These are phyloP conservation scores for Didymella arachidicola DNA, from an alignment of 2,329 filamentous ascomycete genomes.

Conservation along the genomic window DNA sequence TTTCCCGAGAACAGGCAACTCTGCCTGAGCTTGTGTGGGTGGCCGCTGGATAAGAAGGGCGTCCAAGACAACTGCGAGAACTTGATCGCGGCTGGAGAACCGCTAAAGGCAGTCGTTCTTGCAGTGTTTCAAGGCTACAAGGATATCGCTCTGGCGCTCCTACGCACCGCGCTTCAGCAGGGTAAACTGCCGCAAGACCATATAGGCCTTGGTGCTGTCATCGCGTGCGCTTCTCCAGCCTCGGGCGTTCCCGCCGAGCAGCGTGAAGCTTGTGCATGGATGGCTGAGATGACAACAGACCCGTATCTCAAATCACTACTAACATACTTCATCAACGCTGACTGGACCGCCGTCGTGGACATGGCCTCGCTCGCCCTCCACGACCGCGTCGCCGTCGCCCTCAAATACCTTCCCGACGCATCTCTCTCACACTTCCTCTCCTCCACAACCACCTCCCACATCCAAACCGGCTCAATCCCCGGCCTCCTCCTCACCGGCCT, in stretches of 20 bases:
- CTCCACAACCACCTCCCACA: slow-evolving; percentile 65
- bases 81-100: slow-evolving; percentile 62
- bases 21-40: slow-evolving; percentile 77
- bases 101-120: slow-evolving; percentile 79
- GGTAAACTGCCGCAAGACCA: slow-evolving; percentile 65
- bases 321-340: slow-evolving; percentile 76
- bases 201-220: slow-evolving; percentile 57
- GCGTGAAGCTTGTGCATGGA: slow-evolving; percentile 67
- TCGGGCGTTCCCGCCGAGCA: slow-evolving; percentile 62
- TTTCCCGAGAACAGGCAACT: slow-evolving; percentile 76
- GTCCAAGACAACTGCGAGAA: slow-evolving; percentile 59
- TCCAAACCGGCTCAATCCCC: slow-evolving; percentile 74
- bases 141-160: slow-evolving; percentile 71
- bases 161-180: slow-evolving; percentile 72
- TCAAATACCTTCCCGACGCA: slow-evolving; percentile 71
- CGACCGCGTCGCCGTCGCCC: slow-evolving; percentile 76
- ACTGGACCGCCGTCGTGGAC: slow-evolving; percentile 77
- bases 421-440: slow-evolving; percentile 55
- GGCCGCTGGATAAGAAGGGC: slow-evolving; percentile 66
- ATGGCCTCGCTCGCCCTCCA: slow-evolving; percentile 76
- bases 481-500: slow-evolving; percentile 81
- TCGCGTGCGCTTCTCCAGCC: slow-evolving; percentile 55
- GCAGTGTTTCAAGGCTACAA: slow-evolving; percentile 77
- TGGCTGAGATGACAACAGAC: slow-evolving; percentile 72
- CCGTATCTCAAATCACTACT: slow-evolving; percentile 83